Percentiles rank a stretch among this genome's conserved stretches.
phyloP scores from a whole-genome alignment of 1,284 basidiomycete genomes.

The Cryptococcus sp. region DNA sequence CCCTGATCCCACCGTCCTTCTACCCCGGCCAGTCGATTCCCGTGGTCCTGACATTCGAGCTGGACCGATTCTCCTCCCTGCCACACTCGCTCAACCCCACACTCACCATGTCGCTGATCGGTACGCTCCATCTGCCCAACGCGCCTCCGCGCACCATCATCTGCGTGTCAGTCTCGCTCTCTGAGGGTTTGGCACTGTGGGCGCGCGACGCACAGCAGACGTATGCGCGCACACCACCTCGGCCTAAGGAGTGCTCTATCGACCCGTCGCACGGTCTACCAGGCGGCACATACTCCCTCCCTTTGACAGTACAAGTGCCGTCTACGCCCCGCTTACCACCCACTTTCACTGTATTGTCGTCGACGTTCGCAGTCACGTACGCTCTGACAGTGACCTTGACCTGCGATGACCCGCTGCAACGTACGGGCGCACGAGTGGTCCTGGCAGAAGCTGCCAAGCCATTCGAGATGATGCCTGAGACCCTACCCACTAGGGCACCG shows the following conservation, averaged over 20 bases:
- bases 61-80: conserved; percentile 38
- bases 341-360: conserved; percentile 27
- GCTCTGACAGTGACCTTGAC: conserved; percentile 37
- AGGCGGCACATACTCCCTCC: conserved; percentile 44
- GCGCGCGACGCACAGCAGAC: conserved; percentile 40
- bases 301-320: conserved; percentile 46
- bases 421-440: conserved; percentile 18
- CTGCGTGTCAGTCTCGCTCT: conserved; percentile 42
- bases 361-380: conserved; percentile 43
- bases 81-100: conserved; percentile 37
- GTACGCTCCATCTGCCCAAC: conserved; percentile 34
- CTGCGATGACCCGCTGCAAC: conserved; percentile 32
- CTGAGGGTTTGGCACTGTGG: conserved; percentile 45
- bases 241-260: conserved; percentile 18
- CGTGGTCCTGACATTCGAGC: conserved; percentile 36
- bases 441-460: conserved; percentile 31
- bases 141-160: conserved; percentile 36
- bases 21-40: conserved; percentile 48
- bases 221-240: conserved; percentile 19
- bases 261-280: conserved; percentile 35
- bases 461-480: conserved; percentile 47
- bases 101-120: conserved; percentile 44
- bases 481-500: conserved; percentile 34
- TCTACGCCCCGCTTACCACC: conserved; percentile 42
- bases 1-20: conserved; percentile 35